These are phyloP conservation scores for Didymella arachidicola DNA, from an alignment of 2,329 filamentous ascomycete genomes.

Conservation along the genomic window DNA sequence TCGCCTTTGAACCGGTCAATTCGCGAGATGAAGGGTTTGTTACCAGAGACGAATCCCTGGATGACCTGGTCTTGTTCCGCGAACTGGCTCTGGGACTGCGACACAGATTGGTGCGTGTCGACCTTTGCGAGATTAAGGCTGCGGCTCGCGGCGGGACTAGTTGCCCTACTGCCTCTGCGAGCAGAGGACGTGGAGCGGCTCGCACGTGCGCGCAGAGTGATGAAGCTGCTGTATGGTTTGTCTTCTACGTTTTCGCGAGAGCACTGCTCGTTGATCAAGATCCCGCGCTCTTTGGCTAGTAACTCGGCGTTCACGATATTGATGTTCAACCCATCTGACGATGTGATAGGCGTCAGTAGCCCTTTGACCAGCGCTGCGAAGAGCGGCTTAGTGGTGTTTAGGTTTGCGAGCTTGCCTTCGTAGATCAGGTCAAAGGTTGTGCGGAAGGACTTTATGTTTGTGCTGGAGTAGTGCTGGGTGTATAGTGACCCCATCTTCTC, in stretches of 20 bases:
- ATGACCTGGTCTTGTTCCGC: slow-evolving; percentile 59
- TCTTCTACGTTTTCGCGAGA: slow-evolving; percentile 67
- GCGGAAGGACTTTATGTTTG: slow-evolving; percentile 57
- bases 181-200: slow-evolving; percentile 48
- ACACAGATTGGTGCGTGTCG: slow-evolving; percentile 9
- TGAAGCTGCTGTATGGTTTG: slow-evolving; percentile 72
- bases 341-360: slow-evolving; percentile 71
- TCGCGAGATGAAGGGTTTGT: slow-evolving; percentile 72
- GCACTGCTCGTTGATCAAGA: slow-evolving; percentile 77
- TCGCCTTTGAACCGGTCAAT: slow-evolving; percentile 76
- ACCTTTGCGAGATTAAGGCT: slow-evolving; percentile 1
- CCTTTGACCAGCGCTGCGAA: slow-evolving; percentile 83
- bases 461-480: slow-evolving; percentile 73
- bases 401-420: slow-evolving; percentile 74
- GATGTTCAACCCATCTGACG: slow-evolving; percentile 71
- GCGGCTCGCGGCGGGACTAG: slow-evolving; percentile 38
- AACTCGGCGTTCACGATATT: slow-evolving; percentile 85
- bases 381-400: slow-evolving; percentile 78
- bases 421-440: slow-evolving; percentile 79
- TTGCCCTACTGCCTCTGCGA: slow-evolving; percentile 32
- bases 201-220: slow-evolving; percentile 69
- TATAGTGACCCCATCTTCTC: slow-evolving; percentile 83
- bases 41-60: slow-evolving; percentile 72
- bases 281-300: slow-evolving; percentile 78
- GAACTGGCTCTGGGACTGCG: slow-evolving; percentile 1